Percentiles rank a stretch among this genome's conserved stretches.
phyloP scores from a whole-genome alignment of 2,329 filamentous ascomycete species.

The Nemania sp. region DNA sequence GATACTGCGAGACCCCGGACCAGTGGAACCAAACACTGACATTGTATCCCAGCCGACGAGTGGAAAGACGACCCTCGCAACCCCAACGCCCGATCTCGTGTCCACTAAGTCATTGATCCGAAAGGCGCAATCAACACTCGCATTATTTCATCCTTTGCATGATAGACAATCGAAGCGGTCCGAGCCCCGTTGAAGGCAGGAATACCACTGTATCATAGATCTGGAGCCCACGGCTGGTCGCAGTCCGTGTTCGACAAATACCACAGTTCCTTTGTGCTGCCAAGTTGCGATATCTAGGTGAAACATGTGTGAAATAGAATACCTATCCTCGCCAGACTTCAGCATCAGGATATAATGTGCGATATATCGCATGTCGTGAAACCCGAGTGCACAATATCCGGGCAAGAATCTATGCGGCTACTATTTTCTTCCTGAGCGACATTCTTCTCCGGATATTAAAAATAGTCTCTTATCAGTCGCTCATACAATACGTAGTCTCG shows the following conservation, averaged over 20 bases:
- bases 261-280: slow-evolving; percentile 24
- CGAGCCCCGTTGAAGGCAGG: slow-evolving; percentile 28
- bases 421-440: too few species aligned
- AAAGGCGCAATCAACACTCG: slow-evolving; percentile 23
- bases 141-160: slow-evolving; percentile 27
- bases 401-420: too few species aligned
- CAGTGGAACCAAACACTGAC: slow-evolving; percentile 13
- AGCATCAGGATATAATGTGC: too few species aligned
- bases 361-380: too few species aligned
- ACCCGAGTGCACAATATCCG: too few species aligned
- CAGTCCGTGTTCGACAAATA: slow-evolving; percentile 28
- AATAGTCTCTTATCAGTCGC: too few species aligned
- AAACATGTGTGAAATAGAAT: not conserved
- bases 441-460: too few species aligned
- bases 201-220: slow-evolving; percentile 40
- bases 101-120: slow-evolving; percentile 46
- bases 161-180: slow-evolving; percentile 35
- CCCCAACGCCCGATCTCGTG: slow-evolving; percentile 57
- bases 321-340: too few species aligned
- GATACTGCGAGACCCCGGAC: not conserved
- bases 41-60: slow-evolving; percentile 70
- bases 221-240: slow-evolving; percentile 29
- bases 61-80: slow-evolving; percentile 98
- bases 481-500: too few species aligned
- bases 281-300: not conserved